Base-by-base conservation (phyloP, 495 filamentous ascomycete species). In the Cercophora sp. region DNA sequence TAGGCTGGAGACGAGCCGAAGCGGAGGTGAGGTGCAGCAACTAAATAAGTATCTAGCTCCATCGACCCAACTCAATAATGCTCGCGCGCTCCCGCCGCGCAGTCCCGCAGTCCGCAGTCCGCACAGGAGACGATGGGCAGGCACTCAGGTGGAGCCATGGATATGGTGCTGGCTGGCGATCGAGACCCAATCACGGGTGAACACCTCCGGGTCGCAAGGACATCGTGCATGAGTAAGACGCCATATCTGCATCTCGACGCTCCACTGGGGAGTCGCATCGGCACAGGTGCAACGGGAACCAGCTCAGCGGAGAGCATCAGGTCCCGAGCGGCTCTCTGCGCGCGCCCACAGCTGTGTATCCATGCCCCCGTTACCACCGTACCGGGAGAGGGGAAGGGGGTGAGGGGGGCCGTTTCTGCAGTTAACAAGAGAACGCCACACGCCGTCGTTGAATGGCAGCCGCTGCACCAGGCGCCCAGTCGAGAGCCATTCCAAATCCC, bases 211-310 rank as follows among this genome's bases (percentile, higher is more conserved):
- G 34, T 32, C 37, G 48, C 43, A 50, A 60, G 47, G 53, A 32
- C 53, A 51, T 51, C 50, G 54, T 63, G 60, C 60, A 59, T 55
- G 41, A 45, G 18, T 15, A 56, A 51, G 59, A 61, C 54, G 60
- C 63, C 60, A 61, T 63, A 16, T 46, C 55, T 61, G 60, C 60
- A 63, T 53, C 58, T 54, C 36, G 55, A 52, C 36, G 46, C 42
- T 52, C 16, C 50, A 39, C 36, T 56, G 59, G 54, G 52, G 51
- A 52, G 35, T 32, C 34, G 36, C 31, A 24, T 48, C 53, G 54
- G 56, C 46, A 54, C 44, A 49, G 23, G 29, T 23, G 18, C 27
- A n/a, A n/a, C 23, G 13, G 29, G 29, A 54, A 44, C 42, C 36
- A 47, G 41, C 54, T 29, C 56, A 25, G 18, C 48, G 52, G 46